Evolutionary conservation across 225 moss, liverwort and hornwort species (phyloP).

Genomic region (Neckera pumila): DNA sequence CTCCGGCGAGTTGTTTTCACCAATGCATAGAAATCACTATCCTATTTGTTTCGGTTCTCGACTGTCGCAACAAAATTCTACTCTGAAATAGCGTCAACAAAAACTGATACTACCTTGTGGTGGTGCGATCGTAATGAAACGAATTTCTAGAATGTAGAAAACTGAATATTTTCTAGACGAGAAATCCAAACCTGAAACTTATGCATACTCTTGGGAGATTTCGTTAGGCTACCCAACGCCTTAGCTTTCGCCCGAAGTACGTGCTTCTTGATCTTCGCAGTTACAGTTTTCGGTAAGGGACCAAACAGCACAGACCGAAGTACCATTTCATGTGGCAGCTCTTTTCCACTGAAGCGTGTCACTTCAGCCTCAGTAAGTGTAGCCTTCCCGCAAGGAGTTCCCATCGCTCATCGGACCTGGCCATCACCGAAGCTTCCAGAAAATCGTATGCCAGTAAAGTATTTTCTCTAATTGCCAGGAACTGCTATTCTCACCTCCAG

Average conservation of each 20-base stretch:
- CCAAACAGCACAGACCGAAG: conserved; percentile 9
- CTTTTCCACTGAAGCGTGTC: background rate
- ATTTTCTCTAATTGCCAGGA: conserved; percentile 38
- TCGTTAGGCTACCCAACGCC: background rate
- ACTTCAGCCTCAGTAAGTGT: background rate
- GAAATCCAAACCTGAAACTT: background rate
- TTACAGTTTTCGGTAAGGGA: conserved; percentile 1
- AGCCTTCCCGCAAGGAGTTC: background rate
- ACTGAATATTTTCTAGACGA: background rate
- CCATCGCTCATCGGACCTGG: conserved; percentile 12
- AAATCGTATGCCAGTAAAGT: background rate
- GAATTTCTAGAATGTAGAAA: background rate
- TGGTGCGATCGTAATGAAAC: background rate
- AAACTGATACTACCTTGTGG: background rate
- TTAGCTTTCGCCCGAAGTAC: conserved; percentile 1
- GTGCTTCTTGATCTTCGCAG: conserved; percentile 15
- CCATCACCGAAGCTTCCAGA: conserved; percentile 13
- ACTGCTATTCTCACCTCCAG: conserved; percentile 50
- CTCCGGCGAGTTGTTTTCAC: background rate
- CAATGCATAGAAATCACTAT: background rate
- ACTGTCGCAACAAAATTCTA: background rate
- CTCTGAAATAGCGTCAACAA: background rate
- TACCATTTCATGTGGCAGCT: conserved; percentile 7
- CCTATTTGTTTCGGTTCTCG: background rate
- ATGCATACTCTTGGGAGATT: background rate